A percentile compares a stretch with the other conserved stretches of the same genome.
Conservation (phyloP, 768 basidiomycete species). For the Glaciozyma martinii region DNA sequence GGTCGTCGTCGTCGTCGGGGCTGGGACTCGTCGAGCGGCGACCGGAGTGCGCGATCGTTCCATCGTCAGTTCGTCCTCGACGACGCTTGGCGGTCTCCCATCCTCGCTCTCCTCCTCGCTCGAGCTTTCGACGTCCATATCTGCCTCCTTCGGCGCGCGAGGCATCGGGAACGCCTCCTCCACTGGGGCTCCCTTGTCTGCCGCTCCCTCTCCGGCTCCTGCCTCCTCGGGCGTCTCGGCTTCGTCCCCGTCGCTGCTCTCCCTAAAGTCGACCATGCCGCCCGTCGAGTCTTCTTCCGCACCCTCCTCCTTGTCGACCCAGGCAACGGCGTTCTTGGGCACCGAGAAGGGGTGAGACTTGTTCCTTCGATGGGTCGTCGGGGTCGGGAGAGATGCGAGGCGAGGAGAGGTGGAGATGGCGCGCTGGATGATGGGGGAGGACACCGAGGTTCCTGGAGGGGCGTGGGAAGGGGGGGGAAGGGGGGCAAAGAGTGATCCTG, state of each 20-base stretch:
- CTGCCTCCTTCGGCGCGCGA: not conserved
- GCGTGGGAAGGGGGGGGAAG: not conserved
- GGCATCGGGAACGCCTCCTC: not conserved
- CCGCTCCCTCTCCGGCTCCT: not conserved
- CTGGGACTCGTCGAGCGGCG: not conserved
- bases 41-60: too few relatives aligned
- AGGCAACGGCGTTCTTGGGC: slow-evolving; percentile 27
- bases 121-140: not conserved
- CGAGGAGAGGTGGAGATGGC: not conserved
- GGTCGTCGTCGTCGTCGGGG: not conserved
- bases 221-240: not conserved
- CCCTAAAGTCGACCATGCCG: too few relatives aligned
- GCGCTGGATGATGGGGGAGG: not conserved
- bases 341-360: slow-evolving; percentile 30
- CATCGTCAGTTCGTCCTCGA: too few relatives aligned
- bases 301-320: slow-evolving; percentile 5
- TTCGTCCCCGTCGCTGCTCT: not conserved
- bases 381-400: not conserved
- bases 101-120: not conserved
- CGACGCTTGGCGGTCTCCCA: not conserved
- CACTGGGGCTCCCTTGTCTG: too few relatives aligned
- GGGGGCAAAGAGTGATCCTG: slow-evolving; percentile 17
- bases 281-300: not conserved
- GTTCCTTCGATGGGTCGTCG: not conserved
- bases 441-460: not conserved